Evolutionary conservation across 2,329 filamentous ascomycete genomes (phyloP).

Genomic region (Fusarium subglutinans): DNA sequence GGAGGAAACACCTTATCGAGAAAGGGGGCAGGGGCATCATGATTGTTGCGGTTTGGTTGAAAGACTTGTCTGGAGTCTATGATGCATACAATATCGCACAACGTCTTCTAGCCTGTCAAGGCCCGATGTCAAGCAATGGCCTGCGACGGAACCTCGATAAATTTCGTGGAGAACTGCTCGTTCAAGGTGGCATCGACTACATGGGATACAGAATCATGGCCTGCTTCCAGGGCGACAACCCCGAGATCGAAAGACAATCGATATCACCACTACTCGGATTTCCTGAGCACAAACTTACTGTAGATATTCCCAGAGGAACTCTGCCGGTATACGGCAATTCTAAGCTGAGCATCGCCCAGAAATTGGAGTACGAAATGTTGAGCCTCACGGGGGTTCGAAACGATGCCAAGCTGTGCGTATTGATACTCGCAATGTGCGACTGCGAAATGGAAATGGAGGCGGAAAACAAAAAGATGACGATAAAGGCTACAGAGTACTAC

Average conservation of each 20-base stretch:
- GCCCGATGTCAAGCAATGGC: fast-evolving
- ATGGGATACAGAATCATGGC: background rate
- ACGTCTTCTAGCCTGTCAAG: background rate
- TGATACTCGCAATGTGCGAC: background rate
- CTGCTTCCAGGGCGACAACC: background rate
- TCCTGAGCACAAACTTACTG: fast-evolving
- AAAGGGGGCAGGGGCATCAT: background rate
- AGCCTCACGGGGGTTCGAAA: background rate
- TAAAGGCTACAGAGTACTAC: background rate
- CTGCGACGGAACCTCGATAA: fast-evolving
- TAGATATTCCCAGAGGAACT: background rate
- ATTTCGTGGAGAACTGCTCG: background rate
- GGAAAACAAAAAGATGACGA: background rate
- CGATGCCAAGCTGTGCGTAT: background rate
- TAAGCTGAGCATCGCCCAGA: background rate
- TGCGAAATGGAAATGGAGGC: too few relatives aligned
- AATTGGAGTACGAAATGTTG: background rate
- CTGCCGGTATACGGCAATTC: background rate
- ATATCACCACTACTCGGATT: background rate
- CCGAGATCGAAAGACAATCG: background rate
- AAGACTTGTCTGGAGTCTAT: background rate
- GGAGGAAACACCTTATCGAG: background rate
- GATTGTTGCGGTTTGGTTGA: background rate
- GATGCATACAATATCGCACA: background rate
- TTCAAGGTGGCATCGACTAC: background rate